Percentiles rank a stretch among this genome's conserved stretches.
These are phyloP conservation scores for Neonectria faginata DNA, from an alignment of 2,329 filamentous ascomycete genomes.

Conservation along the genomic window DNA sequence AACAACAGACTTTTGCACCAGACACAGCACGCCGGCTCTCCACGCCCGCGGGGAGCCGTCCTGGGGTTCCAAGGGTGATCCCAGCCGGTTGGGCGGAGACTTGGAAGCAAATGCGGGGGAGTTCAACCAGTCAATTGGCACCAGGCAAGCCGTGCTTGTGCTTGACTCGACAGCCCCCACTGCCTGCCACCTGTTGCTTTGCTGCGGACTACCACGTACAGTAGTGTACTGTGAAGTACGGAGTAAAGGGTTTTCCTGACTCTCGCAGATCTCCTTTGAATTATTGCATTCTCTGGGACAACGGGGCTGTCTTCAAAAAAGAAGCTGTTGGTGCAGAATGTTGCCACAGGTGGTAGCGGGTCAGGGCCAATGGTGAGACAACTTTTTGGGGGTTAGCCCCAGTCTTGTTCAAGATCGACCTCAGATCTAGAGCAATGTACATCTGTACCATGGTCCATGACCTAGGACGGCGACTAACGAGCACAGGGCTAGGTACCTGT, in stretches of 20 bases:
- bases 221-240: background rate
- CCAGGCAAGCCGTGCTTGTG: constrained; percentile 27
- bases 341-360: constrained; percentile 26
- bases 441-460: constrained; percentile 15
- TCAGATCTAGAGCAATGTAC: constrained; percentile 32
- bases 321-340: constrained; percentile 3
- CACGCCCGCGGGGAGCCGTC: constrained; percentile 29
- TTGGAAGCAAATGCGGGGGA: constrained; percentile 43
- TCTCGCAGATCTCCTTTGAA: constrained; percentile 5
- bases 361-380: constrained; percentile 35
- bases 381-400: constrained; percentile 31
- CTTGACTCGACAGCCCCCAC: constrained; percentile 34
- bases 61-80: constrained; percentile 38
- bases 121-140: constrained; percentile 27
- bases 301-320: constrained; percentile 1
- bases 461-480: constrained; percentile 10
- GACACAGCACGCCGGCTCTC: constrained; percentile 19
- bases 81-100: constrained; percentile 43
- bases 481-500: constrained; percentile 26
- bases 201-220: background rate
- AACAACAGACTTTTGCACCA: constrained; percentile 27
- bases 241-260: constrained; percentile 1
- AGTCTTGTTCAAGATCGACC: constrained; percentile 33
- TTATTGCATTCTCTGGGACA: background rate
- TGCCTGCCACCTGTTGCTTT: constrained; percentile 17